Base-by-base conservation (phyloP, 2,329 filamentous ascomycete species). In the Penicillium glabrum region DNA sequence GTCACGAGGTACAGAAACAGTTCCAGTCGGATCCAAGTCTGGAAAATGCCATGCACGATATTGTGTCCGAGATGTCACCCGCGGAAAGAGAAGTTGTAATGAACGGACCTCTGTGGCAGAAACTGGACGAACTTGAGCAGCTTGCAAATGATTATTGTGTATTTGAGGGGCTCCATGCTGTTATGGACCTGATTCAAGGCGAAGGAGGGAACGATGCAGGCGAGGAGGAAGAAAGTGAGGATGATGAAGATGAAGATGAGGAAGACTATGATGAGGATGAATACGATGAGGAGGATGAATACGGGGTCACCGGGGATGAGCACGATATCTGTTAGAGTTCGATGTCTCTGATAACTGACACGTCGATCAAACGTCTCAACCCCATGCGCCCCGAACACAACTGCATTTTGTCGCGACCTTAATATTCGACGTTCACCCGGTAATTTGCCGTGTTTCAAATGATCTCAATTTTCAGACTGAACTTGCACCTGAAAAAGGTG, bases 11-110 rank as follows among this genome's bases (percentile, higher is more conserved):
- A 24, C 60, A 53, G 23, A 51, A 58, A 16, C 11, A 19, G 6
- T 67, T 60, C 26, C 35, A 56, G 24, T 54, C 23, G 10, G 50
- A 57, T 47, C 1, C 10, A 1, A 21, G 21, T 23, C 33, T 67
- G 29, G 61, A 56, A 13, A 35, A 47, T 11, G 60, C 43, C 23
- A 66, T 66, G 64, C 3, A 44, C 8, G 37, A 39, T n/a, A 61
- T 64, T n/a, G 5, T 64, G 1, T 14, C 19, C 2, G 33, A 23
- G 19, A 63, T 65, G 60, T 49, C 19, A 11, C 14, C 21, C 6
- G 41, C 58, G n/a, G 54, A 64, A 27, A 44, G 43, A 46, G 23
- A 37, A 5, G n/a, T 10, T 13, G 51, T 55, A 16, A 9, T 9
- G 37, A 5, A 46, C 8, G 14, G 3, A 37, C 39, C 39, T 14